Evolutionary conservation across 2,329 filamentous ascomycete genomes (phyloP).

Genomic region (Chrysosporium keratinophilum): DNA sequence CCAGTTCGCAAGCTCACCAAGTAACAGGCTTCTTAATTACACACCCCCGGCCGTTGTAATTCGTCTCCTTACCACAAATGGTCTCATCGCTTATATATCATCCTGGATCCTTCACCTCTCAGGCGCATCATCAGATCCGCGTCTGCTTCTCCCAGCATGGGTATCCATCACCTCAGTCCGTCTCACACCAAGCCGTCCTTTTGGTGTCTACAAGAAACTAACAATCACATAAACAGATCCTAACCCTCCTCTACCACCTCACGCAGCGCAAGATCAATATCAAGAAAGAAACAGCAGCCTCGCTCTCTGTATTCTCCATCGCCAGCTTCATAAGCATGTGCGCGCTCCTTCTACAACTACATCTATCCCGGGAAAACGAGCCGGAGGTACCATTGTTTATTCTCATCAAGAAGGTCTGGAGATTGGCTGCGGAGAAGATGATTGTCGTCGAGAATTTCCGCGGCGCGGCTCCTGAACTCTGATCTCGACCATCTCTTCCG

Average conservation of each 20-base stretch:
- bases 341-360: conserved; percentile 55
- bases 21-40: conserved; percentile 65
- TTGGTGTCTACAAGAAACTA: neutral
- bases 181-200: conserved; percentile 8
- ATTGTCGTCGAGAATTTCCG: conserved; percentile 8
- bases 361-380: conserved; percentile 52
- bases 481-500: neutral
- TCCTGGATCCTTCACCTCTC: conserved; percentile 60
- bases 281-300: conserved; percentile 65
- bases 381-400: conserved; percentile 49
- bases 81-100: conserved; percentile 63
- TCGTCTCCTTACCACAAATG: conserved; percentile 64
- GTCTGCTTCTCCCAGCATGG: conserved; percentile 65
- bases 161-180: conserved; percentile 63
- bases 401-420: conserved; percentile 37
- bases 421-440: conserved; percentile 26
- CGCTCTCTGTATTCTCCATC: conserved; percentile 66
- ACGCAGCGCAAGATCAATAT: conserved; percentile 71
- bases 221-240: conserved; percentile 40
- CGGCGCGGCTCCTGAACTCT: neutral
- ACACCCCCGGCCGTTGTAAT: conserved; percentile 67
- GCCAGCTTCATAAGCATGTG: conserved; percentile 68
- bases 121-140: conserved; percentile 59
- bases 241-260: conserved; percentile 65
- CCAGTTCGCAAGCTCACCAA: neutral